These are phyloP conservation scores for Lotmaria passim DNA, from an alignment of 208 protist genomes.

Conservation along the genomic window DNA sequence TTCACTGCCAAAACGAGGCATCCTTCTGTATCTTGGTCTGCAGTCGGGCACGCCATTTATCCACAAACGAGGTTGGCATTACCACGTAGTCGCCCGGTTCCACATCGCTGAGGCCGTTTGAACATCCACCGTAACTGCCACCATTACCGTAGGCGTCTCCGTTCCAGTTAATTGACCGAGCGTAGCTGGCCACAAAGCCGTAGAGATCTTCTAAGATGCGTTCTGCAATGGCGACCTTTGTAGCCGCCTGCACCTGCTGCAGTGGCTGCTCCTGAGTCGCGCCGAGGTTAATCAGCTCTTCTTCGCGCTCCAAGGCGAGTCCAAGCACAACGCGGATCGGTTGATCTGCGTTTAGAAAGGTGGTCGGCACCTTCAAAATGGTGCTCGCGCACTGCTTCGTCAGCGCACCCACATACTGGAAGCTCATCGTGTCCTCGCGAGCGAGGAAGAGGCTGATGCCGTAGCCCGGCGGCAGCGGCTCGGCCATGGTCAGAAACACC, in stretches of 20 bases:
- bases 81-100: conserved; percentile 66
- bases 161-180: conserved; percentile 28
- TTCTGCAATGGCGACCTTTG: conserved; percentile 68
- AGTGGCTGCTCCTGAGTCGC: conserved; percentile 43
- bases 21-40: conserved; percentile 68
- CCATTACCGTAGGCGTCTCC: not conserved
- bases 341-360: conserved; percentile 35
- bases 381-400: conserved; percentile 57
- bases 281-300: conserved; percentile 65
- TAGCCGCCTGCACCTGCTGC: conserved; percentile 57
- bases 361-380: conserved; percentile 50
- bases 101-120: conserved; percentile 12
- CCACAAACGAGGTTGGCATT: conserved; percentile 73
- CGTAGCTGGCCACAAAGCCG: conserved; percentile 75
- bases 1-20: conserved; percentile 49
- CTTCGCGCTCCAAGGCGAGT: conserved; percentile 57
- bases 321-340: conserved; percentile 62
- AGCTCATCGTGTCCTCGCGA: conserved; percentile 54
- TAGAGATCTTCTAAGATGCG: conserved; percentile 76
- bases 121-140: too few relatives aligned
- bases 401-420: conserved; percentile 74
- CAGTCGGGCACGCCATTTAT: conserved; percentile 64
- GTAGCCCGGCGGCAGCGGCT: conserved; percentile 41
- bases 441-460: conserved; percentile 72
- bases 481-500: conserved; percentile 69